Evolutionary conservation across 202 grass and related monocot species (phyloP), one percentile per base, ranked within the genome.

Genomic region (Zizania palustris): DNA sequence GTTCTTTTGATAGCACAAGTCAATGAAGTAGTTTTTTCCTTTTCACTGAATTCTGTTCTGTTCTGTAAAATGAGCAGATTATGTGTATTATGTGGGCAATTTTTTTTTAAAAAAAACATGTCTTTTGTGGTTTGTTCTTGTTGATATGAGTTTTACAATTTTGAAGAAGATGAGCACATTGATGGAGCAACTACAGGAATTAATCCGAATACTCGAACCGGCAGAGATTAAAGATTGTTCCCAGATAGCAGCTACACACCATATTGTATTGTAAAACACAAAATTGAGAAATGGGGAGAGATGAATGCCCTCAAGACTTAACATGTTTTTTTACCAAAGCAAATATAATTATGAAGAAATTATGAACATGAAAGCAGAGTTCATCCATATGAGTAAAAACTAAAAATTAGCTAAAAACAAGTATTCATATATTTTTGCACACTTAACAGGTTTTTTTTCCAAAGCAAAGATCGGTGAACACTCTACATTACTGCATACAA

Each of bases 11-110:
- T 50, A 19, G 35, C 51, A 20, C 7, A 28, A 37, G 19, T 41
- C 39, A 55, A 60, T 50, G 4, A 49, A 14, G 21, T 61, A 37
- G 1, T 55, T 11, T 60, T 70, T 71, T 28, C 28, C 10, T 71
- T 65, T 43, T 37, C 15, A 28, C 21, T 56, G 9, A 9, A 54
- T 60, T 37, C 9, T 28, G 38, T 56, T 75, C 5, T 69, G 34
- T 46, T 80, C 69, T 78, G 54, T 67, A 39, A 80, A 62, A 14
- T 80, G 28, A 2, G 28, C 28, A 28, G 28, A 28, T 28, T 28
- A 28, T 28, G 28, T 28, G 2, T 28, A 28, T 28, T 28, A 28
- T 28, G 28, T 28, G 28, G 28, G 28, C 28, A 28, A 28, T 28
- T 28, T 28, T n/a, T n/a, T n/a, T n/a, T n/a, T n/a, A n/a, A n/a